A percentile compares a stretch with the other conserved stretches of the same genome.
Conservation (phyloP, 495 filamentous ascomycete species). For the Apodospora peruviana region DNA sequence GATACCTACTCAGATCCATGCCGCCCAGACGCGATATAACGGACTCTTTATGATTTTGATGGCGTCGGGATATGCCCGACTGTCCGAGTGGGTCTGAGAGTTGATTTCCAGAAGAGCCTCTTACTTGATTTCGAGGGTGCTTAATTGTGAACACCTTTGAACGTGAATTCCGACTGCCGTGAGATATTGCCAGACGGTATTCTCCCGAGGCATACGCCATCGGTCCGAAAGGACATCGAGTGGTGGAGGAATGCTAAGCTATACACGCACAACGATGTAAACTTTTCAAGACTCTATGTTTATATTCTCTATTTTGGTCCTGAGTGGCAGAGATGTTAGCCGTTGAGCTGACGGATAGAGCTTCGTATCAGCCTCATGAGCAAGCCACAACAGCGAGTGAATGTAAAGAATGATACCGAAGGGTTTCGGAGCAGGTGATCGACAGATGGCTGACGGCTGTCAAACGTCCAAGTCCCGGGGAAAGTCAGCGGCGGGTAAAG, state of each 20-base stretch:
- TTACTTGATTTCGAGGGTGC: background rate
- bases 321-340: too few species aligned
- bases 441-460: background rate
- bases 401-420: too few species aligned
- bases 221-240: background rate
- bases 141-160: background rate
- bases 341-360: background rate
- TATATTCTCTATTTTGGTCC: too few species aligned
- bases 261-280: background rate
- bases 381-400: background rate
- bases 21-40: slow-evolving; percentile 1
- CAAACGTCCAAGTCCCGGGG: background rate
- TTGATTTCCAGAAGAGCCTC: background rate
- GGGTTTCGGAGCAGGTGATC: too few species aligned
- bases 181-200: background rate
- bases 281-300: too few species aligned
- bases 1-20: background rate
- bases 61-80: background rate
- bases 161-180: background rate
- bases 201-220: background rate
- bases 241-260: background rate
- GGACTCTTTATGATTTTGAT: background rate
- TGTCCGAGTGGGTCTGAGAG: slow-evolving; percentile 5
- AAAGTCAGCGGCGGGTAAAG: background rate
- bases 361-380: background rate